Conservation (phyloP, 2,329 filamentous ascomycete genomes). For the Cladosporium sp. region DNA sequence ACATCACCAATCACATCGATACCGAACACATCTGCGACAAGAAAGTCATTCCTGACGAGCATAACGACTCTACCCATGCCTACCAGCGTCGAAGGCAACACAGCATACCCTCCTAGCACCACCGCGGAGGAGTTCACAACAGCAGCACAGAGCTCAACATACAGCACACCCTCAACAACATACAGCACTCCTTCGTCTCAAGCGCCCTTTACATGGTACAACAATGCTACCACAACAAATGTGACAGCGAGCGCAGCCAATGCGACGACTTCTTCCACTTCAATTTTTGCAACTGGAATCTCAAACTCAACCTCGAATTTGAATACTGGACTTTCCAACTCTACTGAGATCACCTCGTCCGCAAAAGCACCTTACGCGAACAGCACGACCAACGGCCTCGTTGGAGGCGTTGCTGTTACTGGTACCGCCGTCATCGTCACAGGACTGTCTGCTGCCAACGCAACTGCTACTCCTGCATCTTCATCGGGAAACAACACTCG, state of each 20-base stretch:
- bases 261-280: neutral
- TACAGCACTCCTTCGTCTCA: neutral
- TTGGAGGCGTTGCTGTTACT: constrained; percentile 10
- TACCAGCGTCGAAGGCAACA: constrained; percentile 13
- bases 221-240: neutral
- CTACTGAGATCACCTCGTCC: neutral
- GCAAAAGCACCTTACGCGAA: constrained; percentile 9
- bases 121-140: neutral
- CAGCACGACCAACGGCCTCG: neutral
- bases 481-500: constrained; percentile 92
- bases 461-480: constrained; percentile 80
- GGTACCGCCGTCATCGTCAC: constrained; percentile 4
- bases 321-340: neutral
- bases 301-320: neutral
- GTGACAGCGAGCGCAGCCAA: constrained; percentile 1
- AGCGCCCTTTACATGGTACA: neutral
- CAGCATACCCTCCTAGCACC: constrained; percentile 15
- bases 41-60: constrained; percentile 9
- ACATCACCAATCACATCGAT: constrained; percentile 7
- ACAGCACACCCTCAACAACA: constrained; percentile 3
- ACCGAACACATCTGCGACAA: constrained; percentile 10
- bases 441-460: constrained; percentile 5
- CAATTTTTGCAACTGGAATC: constrained; percentile 9
- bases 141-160: neutral
- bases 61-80: constrained; percentile 16